These are phyloP conservation scores for Talaromyces albobiverticillius DNA, from an alignment of 2,329 filamentous ascomycete species.

Conservation along the genomic window DNA sequence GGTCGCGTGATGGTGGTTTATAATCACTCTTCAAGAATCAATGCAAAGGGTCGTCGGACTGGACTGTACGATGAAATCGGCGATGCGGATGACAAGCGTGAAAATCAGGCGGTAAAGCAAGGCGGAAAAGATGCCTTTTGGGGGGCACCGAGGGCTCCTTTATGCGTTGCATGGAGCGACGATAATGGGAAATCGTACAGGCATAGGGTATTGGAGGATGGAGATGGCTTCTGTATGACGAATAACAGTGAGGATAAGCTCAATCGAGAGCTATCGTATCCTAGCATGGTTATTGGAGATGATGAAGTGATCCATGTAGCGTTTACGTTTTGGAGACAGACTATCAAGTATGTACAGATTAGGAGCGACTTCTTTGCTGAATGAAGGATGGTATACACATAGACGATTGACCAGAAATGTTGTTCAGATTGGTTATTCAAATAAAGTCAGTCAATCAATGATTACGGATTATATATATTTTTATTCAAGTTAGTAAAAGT, in stretches of 20 bases:
- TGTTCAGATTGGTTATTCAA: too few relatives aligned
- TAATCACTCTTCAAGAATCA: constrained; percentile 37
- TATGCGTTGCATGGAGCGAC: constrained; percentile 25
- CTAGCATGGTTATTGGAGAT: constrained; percentile 36
- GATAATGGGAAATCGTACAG: constrained; percentile 40
- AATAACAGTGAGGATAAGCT: constrained; percentile 43
- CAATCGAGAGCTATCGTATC: constrained; percentile 46
- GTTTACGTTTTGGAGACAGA: constrained; percentile 44
- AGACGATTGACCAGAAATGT: too few relatives aligned
- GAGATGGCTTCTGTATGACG: constrained; percentile 47
- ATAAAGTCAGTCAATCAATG: too few relatives aligned
- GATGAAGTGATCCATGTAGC: constrained; percentile 34
- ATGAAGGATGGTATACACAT: too few relatives aligned
- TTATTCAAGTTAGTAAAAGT: too few relatives aligned
- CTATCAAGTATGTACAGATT: constrained; percentile 41
- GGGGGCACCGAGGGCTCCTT: constrained; percentile 37
- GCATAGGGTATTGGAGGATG: constrained; percentile 41
- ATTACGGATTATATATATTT: too few relatives aligned
- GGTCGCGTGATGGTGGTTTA: constrained; percentile 39
- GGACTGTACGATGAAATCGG: constrained; percentile 48
- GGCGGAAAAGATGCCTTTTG: constrained; percentile 41
- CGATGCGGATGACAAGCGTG: constrained; percentile 37
- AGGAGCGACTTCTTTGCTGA: constrained; percentile 14
- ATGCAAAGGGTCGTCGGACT: constrained; percentile 33
- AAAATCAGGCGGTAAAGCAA: constrained; percentile 35